Evolutionary conservation across 2,329 filamentous ascomycete genomes (phyloP).

Genomic region (Botrytis squamosa): DNA sequence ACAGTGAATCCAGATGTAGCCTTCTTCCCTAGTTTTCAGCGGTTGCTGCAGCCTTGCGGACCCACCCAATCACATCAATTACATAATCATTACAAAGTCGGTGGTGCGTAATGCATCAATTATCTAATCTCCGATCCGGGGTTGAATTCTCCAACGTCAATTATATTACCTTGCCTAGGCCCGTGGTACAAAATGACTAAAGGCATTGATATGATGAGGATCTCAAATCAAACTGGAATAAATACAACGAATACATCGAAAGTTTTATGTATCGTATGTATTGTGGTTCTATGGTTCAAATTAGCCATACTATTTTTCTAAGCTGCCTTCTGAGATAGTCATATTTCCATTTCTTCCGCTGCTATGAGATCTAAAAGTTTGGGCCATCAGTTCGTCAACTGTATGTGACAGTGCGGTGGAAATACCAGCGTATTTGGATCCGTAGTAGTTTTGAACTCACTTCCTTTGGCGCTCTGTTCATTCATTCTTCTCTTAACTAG

Average conservation of each 20-base stretch:
- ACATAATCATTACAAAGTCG: neutral
- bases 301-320: no score
- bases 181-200: neutral
- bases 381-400: neutral
- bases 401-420: neutral
- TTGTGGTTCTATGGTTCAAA: neutral
- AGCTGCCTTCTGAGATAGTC: neutral
- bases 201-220: neutral
- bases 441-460: neutral
- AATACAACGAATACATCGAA: neutral
- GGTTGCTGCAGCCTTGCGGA: slow-evolving; percentile 10
- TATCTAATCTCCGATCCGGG: slow-evolving; percentile 14
- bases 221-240: neutral
- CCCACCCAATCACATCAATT: slow-evolving; percentile 6
- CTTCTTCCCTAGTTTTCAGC: slow-evolving; percentile 3
- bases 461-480: neutral
- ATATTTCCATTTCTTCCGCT: neutral
- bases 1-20: slow-evolving; percentile 5
- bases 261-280: neutral
- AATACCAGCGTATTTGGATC: neutral
- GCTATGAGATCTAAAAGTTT: neutral
- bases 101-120: slow-evolving; percentile 9
- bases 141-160: slow-evolving; percentile 10
- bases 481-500: neutral
- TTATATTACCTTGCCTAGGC: neutral